Conservation (phyloP, 352 stramenopile species). For the Nothophytophthora sp. region DNA sequence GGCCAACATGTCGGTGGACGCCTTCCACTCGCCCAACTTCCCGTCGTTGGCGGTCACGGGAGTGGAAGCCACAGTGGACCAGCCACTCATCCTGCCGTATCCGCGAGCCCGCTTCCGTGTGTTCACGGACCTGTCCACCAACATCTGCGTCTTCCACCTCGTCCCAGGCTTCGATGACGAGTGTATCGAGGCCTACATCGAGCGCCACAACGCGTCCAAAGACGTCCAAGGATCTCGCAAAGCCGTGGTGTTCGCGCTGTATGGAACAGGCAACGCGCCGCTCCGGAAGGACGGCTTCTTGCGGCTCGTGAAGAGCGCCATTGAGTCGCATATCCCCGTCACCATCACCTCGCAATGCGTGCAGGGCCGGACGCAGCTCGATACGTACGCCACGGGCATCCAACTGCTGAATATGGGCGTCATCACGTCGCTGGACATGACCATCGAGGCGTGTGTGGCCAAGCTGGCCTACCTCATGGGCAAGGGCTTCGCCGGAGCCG, state of each 20-base stretch:
- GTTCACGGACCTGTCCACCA: conserved; percentile 91
- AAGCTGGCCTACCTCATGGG: conserved; percentile 97
- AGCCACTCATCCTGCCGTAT: conserved; percentile 89
- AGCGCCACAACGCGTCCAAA: conserved; percentile 49
- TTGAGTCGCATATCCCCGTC: conserved; percentile 87
- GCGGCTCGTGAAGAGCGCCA: conserved; percentile 79
- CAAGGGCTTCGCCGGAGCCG: conserved; percentile 61
- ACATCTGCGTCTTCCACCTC: conserved; percentile 93
- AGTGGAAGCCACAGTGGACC: conserved; percentile 92
- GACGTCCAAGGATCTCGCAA: conserved; percentile 37
- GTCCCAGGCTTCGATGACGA: conserved; percentile 88
- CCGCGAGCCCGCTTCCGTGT: conserved; percentile 87
- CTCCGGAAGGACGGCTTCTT: conserved; percentile 89
- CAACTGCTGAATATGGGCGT: conserved; percentile 91
- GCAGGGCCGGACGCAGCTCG: conserved; percentile 91
- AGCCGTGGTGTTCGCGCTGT: conserved; percentile 93
- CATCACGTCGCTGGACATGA: conserved; percentile 97
- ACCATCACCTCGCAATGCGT: conserved; percentile 95
- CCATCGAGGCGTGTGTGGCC: conserved; percentile 92
- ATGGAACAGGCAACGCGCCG: conserved; percentile 96
- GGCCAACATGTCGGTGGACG: conserved; percentile 93
- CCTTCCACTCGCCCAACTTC: conserved; percentile 97
- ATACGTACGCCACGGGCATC: conserved; percentile 93
- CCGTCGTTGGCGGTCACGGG: conserved; percentile 93
- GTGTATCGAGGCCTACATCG: conserved; percentile 83